Evolutionary conservation across 2,329 filamentous ascomycete species (phyloP).

Genomic region (Chaetothyriales sp.): DNA sequence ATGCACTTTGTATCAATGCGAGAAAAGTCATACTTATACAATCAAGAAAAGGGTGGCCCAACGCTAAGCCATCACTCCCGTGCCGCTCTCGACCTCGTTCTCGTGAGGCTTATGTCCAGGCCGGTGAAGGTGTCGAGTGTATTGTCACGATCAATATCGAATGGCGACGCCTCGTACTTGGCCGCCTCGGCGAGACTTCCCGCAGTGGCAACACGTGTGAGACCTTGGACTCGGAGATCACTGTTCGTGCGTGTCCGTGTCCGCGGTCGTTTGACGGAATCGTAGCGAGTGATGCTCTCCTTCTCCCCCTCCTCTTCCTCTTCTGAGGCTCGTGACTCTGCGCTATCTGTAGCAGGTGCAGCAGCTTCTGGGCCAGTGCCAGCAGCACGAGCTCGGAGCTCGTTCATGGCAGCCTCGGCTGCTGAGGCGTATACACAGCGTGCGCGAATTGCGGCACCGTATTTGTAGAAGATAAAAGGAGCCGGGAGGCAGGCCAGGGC

Average conservation of each 20-base stretch:
- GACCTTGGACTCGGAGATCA: not conserved
- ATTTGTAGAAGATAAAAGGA: slow-evolving; percentile 62
- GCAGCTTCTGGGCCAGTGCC: not conserved
- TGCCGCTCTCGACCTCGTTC: slow-evolving; percentile 3
- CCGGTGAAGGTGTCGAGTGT: slow-evolving; percentile 19
- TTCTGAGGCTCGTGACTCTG: not conserved
- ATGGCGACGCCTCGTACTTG: slow-evolving; percentile 20
- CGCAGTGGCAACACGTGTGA: not conserved
- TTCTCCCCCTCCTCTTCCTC: slow-evolving; percentile 2
- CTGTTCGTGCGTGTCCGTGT: slow-evolving; percentile 1
- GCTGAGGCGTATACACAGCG: slow-evolving; percentile 13
- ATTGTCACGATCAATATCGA: slow-evolving; percentile 22
- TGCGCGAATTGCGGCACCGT: slow-evolving; percentile 47
- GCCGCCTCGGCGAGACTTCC: slow-evolving; percentile 12
- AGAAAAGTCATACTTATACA: not conserved
- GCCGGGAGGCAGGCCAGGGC: slow-evolving; percentile 56
- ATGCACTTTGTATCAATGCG: not conserved
- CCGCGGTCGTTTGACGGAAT: slow-evolving; percentile 6
- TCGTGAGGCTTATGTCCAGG: slow-evolving; percentile 8
- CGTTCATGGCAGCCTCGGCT: slow-evolving; percentile 13
- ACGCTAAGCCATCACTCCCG: not conserved
- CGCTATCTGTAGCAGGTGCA: not conserved
- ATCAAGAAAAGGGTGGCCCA: not conserved
- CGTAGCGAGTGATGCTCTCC: slow-evolving; percentile 1
- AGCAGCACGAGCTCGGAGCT: slow-evolving; percentile 9